Conservation (phyloP, 805 yeast genomes). For the Blastobotrys robertii region DNA sequence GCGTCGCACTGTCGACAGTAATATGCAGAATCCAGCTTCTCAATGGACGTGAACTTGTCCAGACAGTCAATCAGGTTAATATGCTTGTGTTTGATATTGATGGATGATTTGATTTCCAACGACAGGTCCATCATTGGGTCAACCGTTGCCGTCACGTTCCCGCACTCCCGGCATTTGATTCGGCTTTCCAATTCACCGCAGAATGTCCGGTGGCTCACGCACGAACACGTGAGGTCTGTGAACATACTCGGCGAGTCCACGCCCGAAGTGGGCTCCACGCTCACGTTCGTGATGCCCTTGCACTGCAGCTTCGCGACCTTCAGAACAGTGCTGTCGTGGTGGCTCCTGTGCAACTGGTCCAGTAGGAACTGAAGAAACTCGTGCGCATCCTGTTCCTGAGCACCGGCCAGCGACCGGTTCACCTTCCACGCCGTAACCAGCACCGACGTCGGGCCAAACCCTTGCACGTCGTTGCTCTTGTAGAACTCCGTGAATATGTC, state of each 20-base stretch:
- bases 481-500: conserved; percentile 66
- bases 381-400: conserved; percentile 97
- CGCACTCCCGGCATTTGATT: conserved; percentile 64
- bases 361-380: conserved; percentile 91
- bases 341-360: conserved; percentile 60
- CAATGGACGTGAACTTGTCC: conserved; percentile 66
- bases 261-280: conserved; percentile 1
- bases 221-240: conserved; percentile 40
- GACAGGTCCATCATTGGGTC: conserved; percentile 91
- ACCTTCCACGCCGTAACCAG: conserved; percentile 76
- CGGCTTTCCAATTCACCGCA: conserved; percentile 76
- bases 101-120: conserved; percentile 46
- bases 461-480: conserved; percentile 49
- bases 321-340: conserved; percentile 9
- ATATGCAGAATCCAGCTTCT: conserved; percentile 65
- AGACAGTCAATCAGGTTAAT: conserved; percentile 52
- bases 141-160: conserved; percentile 50
- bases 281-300: neutral
- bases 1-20: conserved; percentile 58
- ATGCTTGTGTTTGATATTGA: conserved; percentile 6
- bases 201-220: conserved; percentile 76
- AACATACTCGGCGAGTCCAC: conserved; percentile 4
- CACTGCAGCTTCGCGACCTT: neutral
- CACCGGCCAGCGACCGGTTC: conserved; percentile 81
- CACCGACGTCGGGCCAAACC: conserved; percentile 74